Conservation (phyloP, 495 filamentous ascomycete genomes). For the Sabuloglossum arenarium region DNA sequence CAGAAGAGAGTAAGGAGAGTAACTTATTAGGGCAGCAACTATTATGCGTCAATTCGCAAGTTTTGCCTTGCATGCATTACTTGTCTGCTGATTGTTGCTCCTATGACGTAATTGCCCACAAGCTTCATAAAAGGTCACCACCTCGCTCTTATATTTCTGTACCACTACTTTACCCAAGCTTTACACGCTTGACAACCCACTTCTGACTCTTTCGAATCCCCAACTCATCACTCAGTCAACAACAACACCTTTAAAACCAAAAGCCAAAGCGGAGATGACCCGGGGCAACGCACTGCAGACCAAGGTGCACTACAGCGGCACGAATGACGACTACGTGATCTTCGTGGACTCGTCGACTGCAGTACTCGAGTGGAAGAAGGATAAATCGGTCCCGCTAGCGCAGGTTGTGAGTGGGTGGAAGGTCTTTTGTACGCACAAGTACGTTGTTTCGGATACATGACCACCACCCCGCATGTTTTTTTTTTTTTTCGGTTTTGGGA, state of each 20-base stretch:
- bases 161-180: too few relatives aligned
- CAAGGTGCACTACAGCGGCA: constrained; percentile 87
- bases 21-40: neutral
- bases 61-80: neutral
- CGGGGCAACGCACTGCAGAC: constrained; percentile 51
- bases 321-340: constrained; percentile 73
- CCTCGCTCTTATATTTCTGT: constrained; percentile 3
- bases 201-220: too few relatives aligned
- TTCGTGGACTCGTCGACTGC: constrained; percentile 56
- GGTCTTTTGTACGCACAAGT: constrained; percentile 84
- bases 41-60: neutral
- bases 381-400: constrained; percentile 56
- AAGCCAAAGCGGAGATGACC: neutral
- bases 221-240: constrained; percentile 13
- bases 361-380: constrained; percentile 62
- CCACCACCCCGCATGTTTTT: neutral
- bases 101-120: neutral
- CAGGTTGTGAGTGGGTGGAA: constrained; percentile 80
- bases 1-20: too few relatives aligned
- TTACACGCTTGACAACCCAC: too few relatives aligned
- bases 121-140: constrained; percentile 1
- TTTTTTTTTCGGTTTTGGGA: neutral
- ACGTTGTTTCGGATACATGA: constrained; percentile 26
- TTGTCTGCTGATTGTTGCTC: neutral
- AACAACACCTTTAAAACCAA: constrained; percentile 11